Base-by-base conservation (phyloP, 768 basidiomycete species). In the Fomitopsis pulvina region DNA sequence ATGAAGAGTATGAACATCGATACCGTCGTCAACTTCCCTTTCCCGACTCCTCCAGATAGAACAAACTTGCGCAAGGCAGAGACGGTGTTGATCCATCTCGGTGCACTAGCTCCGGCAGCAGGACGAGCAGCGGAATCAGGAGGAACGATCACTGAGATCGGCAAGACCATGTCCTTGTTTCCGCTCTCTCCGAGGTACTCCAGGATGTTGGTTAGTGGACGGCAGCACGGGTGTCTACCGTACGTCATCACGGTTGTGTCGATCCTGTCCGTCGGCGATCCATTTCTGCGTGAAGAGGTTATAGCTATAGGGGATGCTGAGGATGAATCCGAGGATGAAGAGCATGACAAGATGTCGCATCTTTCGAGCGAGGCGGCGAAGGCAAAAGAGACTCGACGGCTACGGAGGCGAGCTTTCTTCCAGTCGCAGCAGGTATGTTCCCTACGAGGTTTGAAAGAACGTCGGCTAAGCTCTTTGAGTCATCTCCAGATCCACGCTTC, bases 1-100 rank as follows among this genome's bases (percentile, higher is more conserved):
- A 97, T 99, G 95, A 99, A 99, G 73, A 85, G 83, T 65, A 97
- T 99, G 93, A 91, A 95, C 62, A 95, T 99, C 51, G 93, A 98
- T 60, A 77, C 91, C 1, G 92, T 98, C 32, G 75, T 91, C 58
- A 98, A 98, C 69, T 99, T 99, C 66, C 96, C 96, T 14, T 98
- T 98, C 69, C 96, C 96, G 1, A 97, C 96, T 0, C 87, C 95
- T 12, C 96, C 96, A 0, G 90, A 96, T 65, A 79, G 85, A 30
- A 60, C 66, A 9, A 77, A 80, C 4, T 72, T 99, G 39, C 76
- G 72, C 50, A 86, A 85, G 60, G 92, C 96, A 2, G 94, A 99
- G 68, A 81, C 74, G 41, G 74, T 84, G 3, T 73, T 99, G 34
- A 79, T 74, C 16, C 77, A 90, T 58, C 80, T 99, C 9, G 93